A percentile compares a stretch with the other conserved stretches of the same genome.
These are phyloP conservation scores for Barnettozyma vustinii DNA, from an alignment of 805 yeast species.

Conservation along the genomic window DNA sequence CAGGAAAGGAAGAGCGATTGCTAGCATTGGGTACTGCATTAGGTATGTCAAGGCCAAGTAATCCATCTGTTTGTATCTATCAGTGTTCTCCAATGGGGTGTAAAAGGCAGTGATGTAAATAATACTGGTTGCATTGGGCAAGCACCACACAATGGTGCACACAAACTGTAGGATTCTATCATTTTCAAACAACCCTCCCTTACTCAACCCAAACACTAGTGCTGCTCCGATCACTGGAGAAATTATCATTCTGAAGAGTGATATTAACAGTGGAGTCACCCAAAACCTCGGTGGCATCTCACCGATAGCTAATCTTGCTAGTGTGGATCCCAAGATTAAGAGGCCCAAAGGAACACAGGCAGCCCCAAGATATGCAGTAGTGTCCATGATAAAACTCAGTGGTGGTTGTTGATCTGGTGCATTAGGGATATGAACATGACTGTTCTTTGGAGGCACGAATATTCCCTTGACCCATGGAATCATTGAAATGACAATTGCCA, in stretches of 20 bases:
- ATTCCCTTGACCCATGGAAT: constrained; percentile 83
- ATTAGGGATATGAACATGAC: constrained; percentile 36
- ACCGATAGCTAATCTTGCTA: constrained; percentile 65
- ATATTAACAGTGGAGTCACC: constrained; percentile 50
- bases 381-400: constrained; percentile 79
- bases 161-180: constrained; percentile 63
- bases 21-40: constrained; percentile 20
- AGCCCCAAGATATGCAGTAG: constrained; percentile 69
- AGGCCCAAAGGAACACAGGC: constrained; percentile 92
- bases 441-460: constrained; percentile 45
- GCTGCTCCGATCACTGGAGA: constrained; percentile 78
- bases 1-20: constrained; percentile 23
- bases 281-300: constrained; percentile 31
- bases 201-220: constrained; percentile 55
- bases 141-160: constrained; percentile 66
- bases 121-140: constrained; percentile 87
- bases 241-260: constrained; percentile 55
- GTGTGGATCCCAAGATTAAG: constrained; percentile 79
- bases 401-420: constrained; percentile 92
- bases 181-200: constrained; percentile 59
- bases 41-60: constrained; percentile 22
- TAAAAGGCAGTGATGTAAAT: constrained; percentile 86
- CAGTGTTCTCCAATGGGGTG: constrained; percentile 43
- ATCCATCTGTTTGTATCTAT: constrained; percentile 19
- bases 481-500: constrained; percentile 66